These are phyloP conservation scores for sunflower (Helianthus annuus) DNA, from an alignment of 129 eudicot species.

Conservation along the genomic window DNA sequence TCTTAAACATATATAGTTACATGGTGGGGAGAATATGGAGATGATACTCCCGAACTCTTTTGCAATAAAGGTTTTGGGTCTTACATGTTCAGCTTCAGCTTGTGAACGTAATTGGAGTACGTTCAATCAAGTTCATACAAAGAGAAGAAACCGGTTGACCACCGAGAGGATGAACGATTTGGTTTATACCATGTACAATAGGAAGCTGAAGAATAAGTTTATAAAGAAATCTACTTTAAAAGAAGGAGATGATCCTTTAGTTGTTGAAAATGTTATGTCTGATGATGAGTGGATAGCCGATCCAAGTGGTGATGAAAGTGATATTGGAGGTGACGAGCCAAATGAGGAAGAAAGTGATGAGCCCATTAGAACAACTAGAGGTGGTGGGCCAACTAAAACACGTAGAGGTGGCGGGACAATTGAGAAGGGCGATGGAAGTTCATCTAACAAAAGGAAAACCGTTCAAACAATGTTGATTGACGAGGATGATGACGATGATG, in stretches of 20 bases:
- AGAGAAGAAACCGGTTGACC: not conserved
- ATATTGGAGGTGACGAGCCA: not conserved
- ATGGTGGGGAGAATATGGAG: not conserved
- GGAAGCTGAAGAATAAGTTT: not conserved
- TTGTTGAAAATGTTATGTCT: not conserved
- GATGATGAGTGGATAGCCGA: not conserved
- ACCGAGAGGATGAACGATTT: not conserved
- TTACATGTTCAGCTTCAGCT: not conserved
- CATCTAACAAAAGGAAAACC: no score
- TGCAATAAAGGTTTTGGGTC: not conserved
- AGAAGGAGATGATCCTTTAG: not conserved
- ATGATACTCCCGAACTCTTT: not conserved
- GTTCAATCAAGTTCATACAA: not conserved
- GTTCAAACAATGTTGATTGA: no score
- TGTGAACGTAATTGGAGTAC: not conserved
- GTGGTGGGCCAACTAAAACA: not conserved
- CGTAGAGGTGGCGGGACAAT: no score
- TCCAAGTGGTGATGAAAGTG: not conserved
- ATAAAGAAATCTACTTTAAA: not conserved
- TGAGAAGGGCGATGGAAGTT: no score
- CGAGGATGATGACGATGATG: no score
- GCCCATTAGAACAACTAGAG: not conserved
- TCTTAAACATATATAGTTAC: not conserved
- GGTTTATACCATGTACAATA: not conserved
- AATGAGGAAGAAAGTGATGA: not conserved